phyloP scores from a whole-genome alignment of 2,329 filamentous ascomycete genomes.

The Alternaria sp. region DNA sequence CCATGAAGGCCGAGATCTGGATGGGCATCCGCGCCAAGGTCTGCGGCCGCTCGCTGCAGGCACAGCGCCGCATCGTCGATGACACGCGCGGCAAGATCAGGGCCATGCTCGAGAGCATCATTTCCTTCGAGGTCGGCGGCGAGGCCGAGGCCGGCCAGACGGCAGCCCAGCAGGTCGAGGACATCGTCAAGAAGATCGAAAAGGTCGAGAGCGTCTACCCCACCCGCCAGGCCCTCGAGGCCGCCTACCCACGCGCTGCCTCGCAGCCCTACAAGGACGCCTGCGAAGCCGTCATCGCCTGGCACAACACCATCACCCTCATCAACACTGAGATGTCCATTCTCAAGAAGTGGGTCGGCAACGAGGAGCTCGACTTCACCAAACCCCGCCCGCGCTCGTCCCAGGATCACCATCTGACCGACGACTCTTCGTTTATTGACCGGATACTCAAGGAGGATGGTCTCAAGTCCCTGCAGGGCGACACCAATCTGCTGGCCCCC shows the following conservation, averaged over 20 bases:
- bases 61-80: conserved; percentile 88
- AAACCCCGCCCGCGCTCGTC: conserved; percentile 75
- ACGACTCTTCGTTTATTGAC: conserved; percentile 94
- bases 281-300: conserved; percentile 88
- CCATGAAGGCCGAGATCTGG: conserved; percentile 79
- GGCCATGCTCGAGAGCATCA: conserved; percentile 83
- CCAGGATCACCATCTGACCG: conserved; percentile 76
- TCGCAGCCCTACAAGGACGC: conserved; percentile 82
- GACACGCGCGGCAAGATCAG: conserved; percentile 80
- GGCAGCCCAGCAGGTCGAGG: conserved; percentile 85
- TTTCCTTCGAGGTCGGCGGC: conserved; percentile 92
- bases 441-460: conserved; percentile 95
- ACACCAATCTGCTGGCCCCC: conserved; percentile 82
- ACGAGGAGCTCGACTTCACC: conserved; percentile 91
- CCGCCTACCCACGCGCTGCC: conserved; percentile 77
- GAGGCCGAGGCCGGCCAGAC: conserved; percentile 91
- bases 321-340: conserved; percentile 95
- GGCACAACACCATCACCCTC: conserved; percentile 96
- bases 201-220: conserved; percentile 87
- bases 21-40: conserved; percentile 83
- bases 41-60: conserved; percentile 82
- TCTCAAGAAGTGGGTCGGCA: conserved; percentile 95
- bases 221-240: conserved; percentile 76
- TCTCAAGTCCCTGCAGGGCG: conserved; percentile 87
- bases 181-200: conserved; percentile 89